Percentiles rank a stretch among this genome's conserved stretches.
These are phyloP conservation scores for Eucalyptus brandiana DNA, from an alignment of 345 rosid species.

Conservation along the genomic window DNA sequence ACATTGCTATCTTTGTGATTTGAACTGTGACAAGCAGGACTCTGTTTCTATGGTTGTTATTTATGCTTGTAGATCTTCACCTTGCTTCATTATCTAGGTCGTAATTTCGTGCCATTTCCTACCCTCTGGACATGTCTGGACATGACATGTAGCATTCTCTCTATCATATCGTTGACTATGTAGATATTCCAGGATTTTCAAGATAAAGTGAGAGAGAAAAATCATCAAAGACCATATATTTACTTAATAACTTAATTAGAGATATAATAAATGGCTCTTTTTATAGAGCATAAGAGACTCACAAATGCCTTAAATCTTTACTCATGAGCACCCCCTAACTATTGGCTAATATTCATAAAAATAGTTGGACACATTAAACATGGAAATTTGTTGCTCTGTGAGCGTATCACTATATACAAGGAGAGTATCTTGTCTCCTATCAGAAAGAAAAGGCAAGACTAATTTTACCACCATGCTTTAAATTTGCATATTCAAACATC, in stretches of 20 bases:
- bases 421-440: background rate
- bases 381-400: background rate
- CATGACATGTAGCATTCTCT: background rate
- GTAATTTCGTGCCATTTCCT: background rate
- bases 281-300: background rate
- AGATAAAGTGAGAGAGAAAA: background rate
- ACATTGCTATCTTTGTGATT: background rate
- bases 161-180: background rate
- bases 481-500: background rate
- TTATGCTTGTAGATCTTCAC: background rate
- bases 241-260: background rate
- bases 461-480: background rate
- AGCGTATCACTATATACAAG: background rate
- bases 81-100: background rate
- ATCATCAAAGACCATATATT: background rate
- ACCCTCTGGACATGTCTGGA: background rate
- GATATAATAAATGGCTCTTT: background rate
- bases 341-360: background rate
- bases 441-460: background rate
- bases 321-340: background rate
- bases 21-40: background rate
- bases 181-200: background rate
- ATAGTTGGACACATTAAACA: background rate
- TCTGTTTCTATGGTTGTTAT: background rate
- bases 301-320: background rate